These are phyloP conservation scores for Coccinonectria pachysandricola DNA, from an alignment of 2,329 filamentous ascomycete species.

Conservation along the genomic window DNA sequence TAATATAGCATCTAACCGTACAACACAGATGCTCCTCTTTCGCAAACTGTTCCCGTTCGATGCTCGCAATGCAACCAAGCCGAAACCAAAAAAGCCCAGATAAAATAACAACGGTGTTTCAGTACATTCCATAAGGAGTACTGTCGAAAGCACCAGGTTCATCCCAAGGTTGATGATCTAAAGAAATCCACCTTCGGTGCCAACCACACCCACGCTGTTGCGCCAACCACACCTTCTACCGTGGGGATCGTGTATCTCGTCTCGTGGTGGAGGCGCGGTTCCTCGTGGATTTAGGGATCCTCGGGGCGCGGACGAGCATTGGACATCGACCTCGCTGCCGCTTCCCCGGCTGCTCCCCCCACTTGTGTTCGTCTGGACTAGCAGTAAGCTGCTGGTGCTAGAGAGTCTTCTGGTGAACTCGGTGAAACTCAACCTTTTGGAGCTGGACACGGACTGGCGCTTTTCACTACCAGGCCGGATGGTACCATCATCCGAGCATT, in stretches of 20 bases:
- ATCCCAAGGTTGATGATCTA: too few species aligned
- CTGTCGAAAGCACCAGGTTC: too few species aligned
- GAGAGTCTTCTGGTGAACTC: slow-evolving; percentile 52
- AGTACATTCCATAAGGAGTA: too few species aligned
- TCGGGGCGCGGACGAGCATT: slow-evolving; percentile 25
- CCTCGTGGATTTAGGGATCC: slow-evolving; percentile 34
- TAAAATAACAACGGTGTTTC: too few species aligned
- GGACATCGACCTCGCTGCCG: slow-evolving; percentile 33
- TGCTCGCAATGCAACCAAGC: too few species aligned
- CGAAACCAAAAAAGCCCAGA: too few species aligned
- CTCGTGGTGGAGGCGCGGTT: slow-evolving; percentile 21
- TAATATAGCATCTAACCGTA: too few species aligned
- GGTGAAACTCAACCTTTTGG: slow-evolving; percentile 49
- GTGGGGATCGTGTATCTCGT: slow-evolving; percentile 25
- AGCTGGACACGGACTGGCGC: slow-evolving; percentile 42
- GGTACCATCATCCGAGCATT: slow-evolving; percentile 24
- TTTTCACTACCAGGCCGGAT: slow-evolving; percentile 30
- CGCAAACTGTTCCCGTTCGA: too few species aligned
- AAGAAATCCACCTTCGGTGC: slow-evolving; percentile 43
- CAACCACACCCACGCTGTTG: slow-evolving; percentile 44
- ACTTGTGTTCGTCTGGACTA: slow-evolving; percentile 47
- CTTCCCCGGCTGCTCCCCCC: slow-evolving; percentile 37
- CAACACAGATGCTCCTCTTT: too few species aligned
- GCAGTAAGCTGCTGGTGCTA: slow-evolving; percentile 49
- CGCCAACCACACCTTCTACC: slow-evolving; percentile 46